Conservation (phyloP, 345 rosid species). For the Lepidium aucheri region DNA sequence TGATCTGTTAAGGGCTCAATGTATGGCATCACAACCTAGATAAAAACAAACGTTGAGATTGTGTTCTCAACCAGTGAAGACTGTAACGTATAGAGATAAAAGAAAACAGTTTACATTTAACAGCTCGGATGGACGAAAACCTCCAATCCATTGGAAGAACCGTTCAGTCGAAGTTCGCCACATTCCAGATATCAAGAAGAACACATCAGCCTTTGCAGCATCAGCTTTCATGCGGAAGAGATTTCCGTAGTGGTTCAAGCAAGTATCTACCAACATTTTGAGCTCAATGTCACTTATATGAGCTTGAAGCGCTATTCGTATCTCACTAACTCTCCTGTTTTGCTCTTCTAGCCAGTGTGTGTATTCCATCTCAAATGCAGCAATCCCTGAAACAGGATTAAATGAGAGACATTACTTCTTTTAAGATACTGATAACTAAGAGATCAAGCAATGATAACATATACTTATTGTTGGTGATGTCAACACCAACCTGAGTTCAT, state of each 20-base stretch:
- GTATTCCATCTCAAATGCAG: constrained; percentile 85
- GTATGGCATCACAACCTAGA: constrained; percentile 68
- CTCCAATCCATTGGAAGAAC: constrained; percentile 89
- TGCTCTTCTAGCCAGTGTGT: constrained; percentile 80
- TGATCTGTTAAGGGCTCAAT: constrained; percentile 72
- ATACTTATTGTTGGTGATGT: background rate
- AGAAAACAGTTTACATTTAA: constrained; percentile 44
- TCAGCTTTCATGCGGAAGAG: constrained; percentile 85
- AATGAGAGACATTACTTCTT: background rate
- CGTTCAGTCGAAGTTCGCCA: constrained; percentile 85
- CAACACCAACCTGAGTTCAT: constrained; percentile 38
- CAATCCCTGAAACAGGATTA: constrained; percentile 32
- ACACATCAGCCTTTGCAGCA: constrained; percentile 81
- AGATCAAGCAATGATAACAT: background rate
- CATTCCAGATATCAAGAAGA: constrained; percentile 73
- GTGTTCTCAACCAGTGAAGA: background rate
- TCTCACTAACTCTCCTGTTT: constrained; percentile 51
- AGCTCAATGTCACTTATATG: constrained; percentile 64
- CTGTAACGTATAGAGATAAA: background rate
- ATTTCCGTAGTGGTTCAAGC: constrained; percentile 62
- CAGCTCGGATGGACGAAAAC: constrained; percentile 89
- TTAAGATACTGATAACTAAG: background rate
- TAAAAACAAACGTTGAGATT: background rate
- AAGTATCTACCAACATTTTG: constrained; percentile 56
- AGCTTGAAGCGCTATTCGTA: constrained; percentile 60